These are phyloP conservation scores for Arthrobotrys musiformis DNA, from an alignment of 2,329 filamentous ascomycete genomes.

Conservation along the genomic window DNA sequence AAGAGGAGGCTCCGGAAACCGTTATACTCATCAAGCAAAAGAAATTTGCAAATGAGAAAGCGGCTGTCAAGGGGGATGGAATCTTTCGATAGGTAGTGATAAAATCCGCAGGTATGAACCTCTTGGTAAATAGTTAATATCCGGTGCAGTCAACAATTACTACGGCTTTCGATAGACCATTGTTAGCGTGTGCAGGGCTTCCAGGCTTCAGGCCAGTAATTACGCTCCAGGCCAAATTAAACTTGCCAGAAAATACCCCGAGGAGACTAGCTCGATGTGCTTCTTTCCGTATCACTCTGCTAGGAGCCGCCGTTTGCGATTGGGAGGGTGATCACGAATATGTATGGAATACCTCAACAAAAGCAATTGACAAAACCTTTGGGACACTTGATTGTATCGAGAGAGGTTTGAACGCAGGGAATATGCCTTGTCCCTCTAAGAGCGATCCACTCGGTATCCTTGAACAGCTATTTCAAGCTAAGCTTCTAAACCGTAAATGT, in stretches of 20 bases:
- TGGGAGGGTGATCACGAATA: constrained; percentile 28
- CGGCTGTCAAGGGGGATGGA: constrained; percentile 14
- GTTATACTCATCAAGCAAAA: constrained; percentile 15
- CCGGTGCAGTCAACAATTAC: constrained; percentile 26
- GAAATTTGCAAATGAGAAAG: constrained; percentile 17
- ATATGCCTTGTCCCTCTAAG: constrained; percentile 25
- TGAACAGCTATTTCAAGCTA: constrained; percentile 28
- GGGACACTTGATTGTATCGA: constrained; percentile 30
- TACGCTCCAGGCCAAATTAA: too few relatives aligned
- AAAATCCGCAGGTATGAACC: constrained; percentile 43
- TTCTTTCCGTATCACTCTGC: constrained; percentile 21
- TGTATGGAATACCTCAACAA: constrained; percentile 34
- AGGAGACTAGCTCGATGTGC: constrained; percentile 28
- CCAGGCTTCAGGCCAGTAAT: constrained; percentile 35
- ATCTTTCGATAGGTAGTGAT: constrained; percentile 33
- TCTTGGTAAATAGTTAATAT: constrained; percentile 48
- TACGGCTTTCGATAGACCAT: constrained; percentile 21
- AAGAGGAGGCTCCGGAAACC: constrained; percentile 22
- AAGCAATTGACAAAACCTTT: constrained; percentile 38
- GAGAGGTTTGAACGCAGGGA: constrained; percentile 34
- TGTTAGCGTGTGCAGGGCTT: constrained; percentile 20
- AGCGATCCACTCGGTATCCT: constrained; percentile 45
- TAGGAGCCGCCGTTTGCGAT: constrained; percentile 45
- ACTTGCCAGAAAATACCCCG: constrained; percentile 42
- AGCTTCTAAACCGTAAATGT: constrained; percentile 42